Evolutionary conservation across 495 filamentous ascomycete genomes (phyloP).

Genomic region (Aspergillus kassunensis): DNA sequence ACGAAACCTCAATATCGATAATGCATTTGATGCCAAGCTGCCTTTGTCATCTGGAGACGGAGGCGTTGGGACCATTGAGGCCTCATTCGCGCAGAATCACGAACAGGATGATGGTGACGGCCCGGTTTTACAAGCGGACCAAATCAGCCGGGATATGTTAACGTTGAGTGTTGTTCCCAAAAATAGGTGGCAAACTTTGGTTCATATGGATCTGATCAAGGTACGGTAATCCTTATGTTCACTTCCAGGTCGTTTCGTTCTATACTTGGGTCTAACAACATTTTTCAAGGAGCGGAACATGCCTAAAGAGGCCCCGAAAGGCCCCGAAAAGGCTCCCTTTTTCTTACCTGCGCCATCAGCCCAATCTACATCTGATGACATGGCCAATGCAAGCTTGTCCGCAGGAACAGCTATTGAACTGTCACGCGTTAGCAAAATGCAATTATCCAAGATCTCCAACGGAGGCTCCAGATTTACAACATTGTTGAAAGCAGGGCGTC

Average conservation of each 20-base stretch:
- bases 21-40: conserved; percentile 57
- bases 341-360: conserved; percentile 66
- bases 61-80: conserved; percentile 64
- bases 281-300: conserved; percentile 75
- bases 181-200: conserved; percentile 85
- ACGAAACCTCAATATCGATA: conserved; percentile 69
- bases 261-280: conserved; percentile 2
- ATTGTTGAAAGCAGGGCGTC: conserved; percentile 43
- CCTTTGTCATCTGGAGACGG: conserved; percentile 81
- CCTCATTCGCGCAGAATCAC: conserved; percentile 58
- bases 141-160: conserved; percentile 74
- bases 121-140: conserved; percentile 55
- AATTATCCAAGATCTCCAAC: conserved; percentile 30
- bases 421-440: conserved; percentile 2
- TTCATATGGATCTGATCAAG: conserved; percentile 86
- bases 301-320: conserved; percentile 85
- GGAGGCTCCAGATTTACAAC: conserved; percentile 51
- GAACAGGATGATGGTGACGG: conserved; percentile 46
- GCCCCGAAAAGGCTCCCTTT: conserved; percentile 92
- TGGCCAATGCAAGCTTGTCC: conserved; percentile 25
- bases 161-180: conserved; percentile 86
- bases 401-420: conserved; percentile 17
- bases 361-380: conserved; percentile 21
- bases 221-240: conserved; percentile 33
- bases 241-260: not conserved